Evolutionary conservation across 495 filamentous ascomycete species (phyloP), one percentile per base, ranked within the genome.

Genomic region (Penicillium tannophilum): DNA sequence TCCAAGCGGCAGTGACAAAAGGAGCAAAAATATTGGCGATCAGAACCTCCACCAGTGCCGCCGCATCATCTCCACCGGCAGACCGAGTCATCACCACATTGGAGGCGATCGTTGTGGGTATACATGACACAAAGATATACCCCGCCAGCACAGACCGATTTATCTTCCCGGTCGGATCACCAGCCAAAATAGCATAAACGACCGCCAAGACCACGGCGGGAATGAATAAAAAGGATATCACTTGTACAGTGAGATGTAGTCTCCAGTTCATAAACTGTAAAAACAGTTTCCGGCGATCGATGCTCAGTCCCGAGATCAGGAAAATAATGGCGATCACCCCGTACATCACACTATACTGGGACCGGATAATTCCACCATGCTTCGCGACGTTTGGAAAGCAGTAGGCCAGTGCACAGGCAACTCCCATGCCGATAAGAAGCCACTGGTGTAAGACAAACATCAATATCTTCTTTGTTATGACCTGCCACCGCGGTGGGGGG

Each of bases 21-120:
- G 82, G 79, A 0, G 80, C 81, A 14, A 80, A 61, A 17, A 82
- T 60, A 69, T 83, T 84, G n/a, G 80, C 82, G 46, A 84, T 66
- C 48, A 84, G 62, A 1, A 84, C 82, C 63, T 82, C 80, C 20
- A 82, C 80, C 24, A 83, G 64, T 24, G 82, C 80, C 3, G 81
- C 81, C 12, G 81, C 80, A 63, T 84, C 82, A 56, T 83, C 82
- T 6, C 82, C 80, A 5, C 82, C 80, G 6, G 81, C 77, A 16
- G 79, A 72, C 24, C 79, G 70, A 33, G 81, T 83, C 81, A 83
- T 84, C 5, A 84, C 80, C 35, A 84, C 80, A 66, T 84, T 84
- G 56, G 80, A 83, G 6, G 82, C 82, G 54, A 84, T 80, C 6
- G 81, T 84, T 7, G 82, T 84, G 10, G 80, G 82, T n/a, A 83